Percentiles rank a stretch among this genome's conserved stretches.
Conservation (phyloP, 1,284 basidiomycete genomes). For the Leccinum pachyderme region DNA sequence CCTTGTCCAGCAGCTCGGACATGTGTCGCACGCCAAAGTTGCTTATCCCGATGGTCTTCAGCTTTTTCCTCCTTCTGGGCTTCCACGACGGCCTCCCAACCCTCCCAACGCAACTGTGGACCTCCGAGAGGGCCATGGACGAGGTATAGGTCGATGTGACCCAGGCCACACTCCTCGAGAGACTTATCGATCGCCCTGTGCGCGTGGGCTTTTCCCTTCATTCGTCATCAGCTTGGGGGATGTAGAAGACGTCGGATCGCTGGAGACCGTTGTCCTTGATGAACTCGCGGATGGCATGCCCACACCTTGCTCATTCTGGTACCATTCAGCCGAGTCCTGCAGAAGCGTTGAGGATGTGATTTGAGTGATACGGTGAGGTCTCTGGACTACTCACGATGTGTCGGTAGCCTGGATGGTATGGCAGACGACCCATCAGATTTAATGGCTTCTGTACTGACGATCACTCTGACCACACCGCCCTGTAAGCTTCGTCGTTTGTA, state of each 20-base stretch:
- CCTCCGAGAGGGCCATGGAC: conserved; percentile 18
- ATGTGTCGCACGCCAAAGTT: conserved; percentile 43
- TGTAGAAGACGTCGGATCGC: conserved; percentile 57
- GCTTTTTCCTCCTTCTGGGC: background rate
- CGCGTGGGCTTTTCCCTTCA: conserved; percentile 45
- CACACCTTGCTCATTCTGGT: conserved; percentile 66
- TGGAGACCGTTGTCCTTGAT: conserved; percentile 42
- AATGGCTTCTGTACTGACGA: background rate
- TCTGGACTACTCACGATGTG: conserved; percentile 9
- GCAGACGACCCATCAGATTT: background rate
- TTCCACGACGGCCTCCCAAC: conserved; percentile 1
- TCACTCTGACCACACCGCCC: conserved; percentile 5
- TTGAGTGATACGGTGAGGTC: background rate
- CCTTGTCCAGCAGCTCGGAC: conserved; percentile 52
- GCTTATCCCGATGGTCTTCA: conserved; percentile 5
- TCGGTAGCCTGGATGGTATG: conserved; percentile 4
- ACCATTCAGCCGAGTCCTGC: conserved; percentile 35
- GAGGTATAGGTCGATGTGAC: conserved; percentile 3
- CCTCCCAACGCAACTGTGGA: conserved; percentile 41
- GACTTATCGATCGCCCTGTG: conserved; percentile 53
- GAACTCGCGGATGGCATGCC: conserved; percentile 59
- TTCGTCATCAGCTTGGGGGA: conserved; percentile 70
- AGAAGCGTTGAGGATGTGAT: background rate
- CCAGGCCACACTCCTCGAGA: conserved; percentile 43
- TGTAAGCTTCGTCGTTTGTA: conserved; percentile 3